phyloP scores from a whole-genome alignment of 176 grass and related monocot genomes.

The Chrysopogon serrulatus region DNA sequence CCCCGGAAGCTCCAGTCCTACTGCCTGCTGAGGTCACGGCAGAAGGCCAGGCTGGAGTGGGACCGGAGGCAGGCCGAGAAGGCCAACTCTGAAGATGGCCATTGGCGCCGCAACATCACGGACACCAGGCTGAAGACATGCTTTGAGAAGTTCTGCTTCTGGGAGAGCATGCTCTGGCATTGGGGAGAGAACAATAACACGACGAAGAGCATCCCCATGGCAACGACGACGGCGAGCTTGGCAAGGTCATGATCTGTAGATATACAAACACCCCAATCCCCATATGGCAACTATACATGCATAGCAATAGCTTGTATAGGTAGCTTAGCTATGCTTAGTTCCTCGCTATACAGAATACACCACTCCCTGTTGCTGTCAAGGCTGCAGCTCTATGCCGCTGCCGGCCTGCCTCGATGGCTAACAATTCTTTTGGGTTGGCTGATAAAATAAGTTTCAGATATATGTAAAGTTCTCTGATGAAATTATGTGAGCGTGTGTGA shows the following conservation, averaged over 20 bases:
- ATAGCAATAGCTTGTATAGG: constrained; percentile 49
- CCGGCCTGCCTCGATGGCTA: constrained; percentile 18
- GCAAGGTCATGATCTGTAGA: constrained; percentile 45
- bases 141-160: constrained; percentile 80
- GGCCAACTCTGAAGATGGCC: constrained; percentile 53
- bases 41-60: constrained; percentile 81
- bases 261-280: constrained; percentile 32
- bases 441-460: constrained; percentile 19
- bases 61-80: constrained; percentile 75
- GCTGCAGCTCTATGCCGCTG: constrained; percentile 9
- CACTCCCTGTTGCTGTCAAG: constrained; percentile 15
- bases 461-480: constrained; percentile 22
- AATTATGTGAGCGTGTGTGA: background rate
- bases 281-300: constrained; percentile 40
- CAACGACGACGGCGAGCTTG: constrained; percentile 14
- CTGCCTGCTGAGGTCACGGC: constrained; percentile 65
- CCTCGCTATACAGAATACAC: constrained; percentile 13
- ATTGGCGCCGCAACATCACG: constrained; percentile 68
- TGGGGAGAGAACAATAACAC: constrained; percentile 67
- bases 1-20: constrained; percentile 47
- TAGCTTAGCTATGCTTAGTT: constrained; percentile 37
- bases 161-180: constrained; percentile 91
- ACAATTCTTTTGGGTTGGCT: constrained; percentile 45
- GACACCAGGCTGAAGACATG: constrained; percentile 72
- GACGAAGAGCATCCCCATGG: constrained; percentile 5